phyloP scores from a whole-genome alignment of 78 protist genomes.

The Dictyostelium citrinum region DNA sequence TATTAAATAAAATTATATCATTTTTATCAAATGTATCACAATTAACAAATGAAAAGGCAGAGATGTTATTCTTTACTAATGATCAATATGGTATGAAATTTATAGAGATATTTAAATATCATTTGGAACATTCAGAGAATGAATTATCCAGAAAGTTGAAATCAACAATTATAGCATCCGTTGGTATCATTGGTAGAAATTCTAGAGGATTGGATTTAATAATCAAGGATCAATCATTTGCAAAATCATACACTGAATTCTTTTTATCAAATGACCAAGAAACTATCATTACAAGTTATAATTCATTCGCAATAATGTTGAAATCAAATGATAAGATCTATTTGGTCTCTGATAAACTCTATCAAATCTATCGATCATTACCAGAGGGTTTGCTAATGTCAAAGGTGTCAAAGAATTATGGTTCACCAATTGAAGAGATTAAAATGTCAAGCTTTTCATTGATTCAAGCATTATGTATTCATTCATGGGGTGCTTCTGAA shows the following conservation, averaged over 20 bases:
- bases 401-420: not conserved
- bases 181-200: not conserved
- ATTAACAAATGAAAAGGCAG: not conserved
- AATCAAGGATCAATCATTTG: not conserved
- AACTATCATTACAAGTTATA: not conserved
- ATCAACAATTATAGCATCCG: not conserved
- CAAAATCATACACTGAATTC: not conserved
- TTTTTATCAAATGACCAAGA: not conserved
- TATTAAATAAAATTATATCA: not conserved
- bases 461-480: conserved; percentile 12
- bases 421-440: conserved; percentile 34
- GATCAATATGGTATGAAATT: not conserved
- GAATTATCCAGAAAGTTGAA: not conserved
- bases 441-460: not conserved
- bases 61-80: not conserved
- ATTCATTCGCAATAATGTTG: not conserved
- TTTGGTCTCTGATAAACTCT: not conserved
- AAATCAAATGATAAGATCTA: not conserved
- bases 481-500: conserved; percentile 38
- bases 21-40: not conserved
- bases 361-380: not conserved
- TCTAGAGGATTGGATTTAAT: conserved; percentile 3
- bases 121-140: not conserved
- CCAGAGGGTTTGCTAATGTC: not conserved
- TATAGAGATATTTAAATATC: not conserved